Evolutionary conservation across 2,329 filamentous ascomycete species (phyloP).

Genomic region (Septoria linicola): DNA sequence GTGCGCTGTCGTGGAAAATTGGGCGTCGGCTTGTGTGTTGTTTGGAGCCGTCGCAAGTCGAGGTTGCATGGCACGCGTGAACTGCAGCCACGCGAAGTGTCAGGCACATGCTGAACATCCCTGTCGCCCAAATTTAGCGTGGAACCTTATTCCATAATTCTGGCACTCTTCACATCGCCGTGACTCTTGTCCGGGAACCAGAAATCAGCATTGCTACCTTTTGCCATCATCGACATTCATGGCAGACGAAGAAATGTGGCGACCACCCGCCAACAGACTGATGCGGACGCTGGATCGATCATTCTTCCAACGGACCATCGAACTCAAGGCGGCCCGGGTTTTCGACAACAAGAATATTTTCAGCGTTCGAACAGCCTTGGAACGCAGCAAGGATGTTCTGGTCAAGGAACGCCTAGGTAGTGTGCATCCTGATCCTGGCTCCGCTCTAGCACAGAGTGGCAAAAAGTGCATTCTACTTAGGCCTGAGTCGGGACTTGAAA

Average conservation of each 20-base stretch:
- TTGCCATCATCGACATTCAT: conserved; percentile 12
- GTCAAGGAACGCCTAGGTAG: conserved; percentile 61
- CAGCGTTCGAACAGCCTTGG: conserved; percentile 65
- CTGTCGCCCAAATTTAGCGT: neutral
- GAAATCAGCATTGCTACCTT: neutral
- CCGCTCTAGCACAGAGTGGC: conserved; percentile 48
- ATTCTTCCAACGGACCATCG: conserved; percentile 75
- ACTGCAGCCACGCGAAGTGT: conserved; percentile 1
- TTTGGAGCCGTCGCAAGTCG: too few relatives aligned
- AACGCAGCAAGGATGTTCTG: conserved; percentile 66
- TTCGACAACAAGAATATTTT: conserved; percentile 73
- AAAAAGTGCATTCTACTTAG: conserved; percentile 49
- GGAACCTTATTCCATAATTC: too few relatives aligned
- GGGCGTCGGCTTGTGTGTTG: too few relatives aligned
- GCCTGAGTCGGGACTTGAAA: conserved; percentile 41
- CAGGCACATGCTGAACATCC: conserved; percentile 8
- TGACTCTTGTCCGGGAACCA: neutral
- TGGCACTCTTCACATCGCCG: too few relatives aligned
- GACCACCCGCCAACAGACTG: conserved; percentile 75
- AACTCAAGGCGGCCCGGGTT: conserved; percentile 74
- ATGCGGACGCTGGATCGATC: conserved; percentile 78
- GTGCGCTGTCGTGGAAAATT: too few relatives aligned
- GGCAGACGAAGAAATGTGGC: conserved; percentile 58
- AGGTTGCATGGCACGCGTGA: neutral
- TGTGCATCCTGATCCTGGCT: conserved; percentile 63